phyloP scores from a whole-genome alignment of 202 grass and related monocot species.

The Tripidium arundinaceum region DNA sequence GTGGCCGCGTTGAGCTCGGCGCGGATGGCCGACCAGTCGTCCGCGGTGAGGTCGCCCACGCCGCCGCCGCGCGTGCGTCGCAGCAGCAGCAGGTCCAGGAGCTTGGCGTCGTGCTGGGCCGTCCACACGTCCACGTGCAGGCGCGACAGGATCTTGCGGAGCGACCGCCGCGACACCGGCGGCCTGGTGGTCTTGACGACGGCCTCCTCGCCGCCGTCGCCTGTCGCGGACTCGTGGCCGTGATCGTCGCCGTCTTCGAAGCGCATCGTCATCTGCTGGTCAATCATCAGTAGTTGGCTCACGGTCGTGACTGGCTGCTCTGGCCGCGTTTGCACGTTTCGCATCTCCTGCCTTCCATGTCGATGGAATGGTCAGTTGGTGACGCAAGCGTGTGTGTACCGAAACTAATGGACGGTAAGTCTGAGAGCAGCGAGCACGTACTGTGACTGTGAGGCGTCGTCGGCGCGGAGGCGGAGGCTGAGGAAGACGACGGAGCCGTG shows the following conservation, averaged over 20 bases:
- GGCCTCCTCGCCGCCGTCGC: not conserved
- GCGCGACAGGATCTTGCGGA: conserved; percentile 43
- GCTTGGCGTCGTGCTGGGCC: conserved; percentile 36
- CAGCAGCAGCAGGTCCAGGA: conserved; percentile 34
- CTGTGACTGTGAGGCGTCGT: not conserved
- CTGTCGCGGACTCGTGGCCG: not conserved
- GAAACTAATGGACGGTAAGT: not conserved
- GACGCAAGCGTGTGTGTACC: not conserved
- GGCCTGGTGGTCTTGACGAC: conserved; percentile 11
- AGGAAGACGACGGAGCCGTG: conserved; percentile 43
- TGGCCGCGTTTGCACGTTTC: not conserved
- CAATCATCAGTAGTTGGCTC: conserved; percentile 12
- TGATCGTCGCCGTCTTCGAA: not conserved
- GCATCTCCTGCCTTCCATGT: conserved; percentile 9
- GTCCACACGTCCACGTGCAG: conserved; percentile 47
- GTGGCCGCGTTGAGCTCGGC: conserved; percentile 37
- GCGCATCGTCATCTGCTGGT: not conserved
- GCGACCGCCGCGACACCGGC: conserved; percentile 29
- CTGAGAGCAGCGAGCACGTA: conserved; percentile 13
- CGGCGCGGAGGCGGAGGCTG: conserved; percentile 35
- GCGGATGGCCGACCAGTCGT: conserved; percentile 30
- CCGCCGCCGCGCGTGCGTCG: not conserved
- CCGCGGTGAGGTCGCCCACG: conserved; percentile 6
- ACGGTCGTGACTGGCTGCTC: not conserved
- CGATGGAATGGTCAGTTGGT: not conserved